Conservation (phyloP, 805 yeast genomes). For the Teunomyces tritomae region DNA sequence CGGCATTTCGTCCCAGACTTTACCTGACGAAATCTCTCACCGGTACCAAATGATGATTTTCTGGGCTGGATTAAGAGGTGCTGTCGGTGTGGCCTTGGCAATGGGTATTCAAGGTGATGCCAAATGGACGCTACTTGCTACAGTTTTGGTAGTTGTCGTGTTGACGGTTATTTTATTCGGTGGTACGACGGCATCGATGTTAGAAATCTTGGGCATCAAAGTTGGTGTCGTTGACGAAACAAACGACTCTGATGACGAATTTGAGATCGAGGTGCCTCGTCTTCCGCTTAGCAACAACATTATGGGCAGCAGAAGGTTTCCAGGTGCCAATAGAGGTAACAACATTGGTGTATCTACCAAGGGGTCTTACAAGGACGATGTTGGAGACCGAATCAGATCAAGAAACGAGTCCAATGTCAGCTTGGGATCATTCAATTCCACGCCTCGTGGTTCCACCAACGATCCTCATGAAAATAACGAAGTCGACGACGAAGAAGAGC, state of each 20-base stretch:
- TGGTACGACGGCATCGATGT: conserved; percentile 98
- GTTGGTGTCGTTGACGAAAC: conserved; percentile 83
- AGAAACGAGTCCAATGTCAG: conserved; percentile 30
- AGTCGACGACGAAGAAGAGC: conserved; percentile 21
- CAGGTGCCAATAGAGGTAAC: conserved; percentile 5
- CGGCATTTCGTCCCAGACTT: conserved; percentile 39
- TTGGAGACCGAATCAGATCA: conserved; percentile 15
- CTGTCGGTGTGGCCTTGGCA: conserved; percentile 98
- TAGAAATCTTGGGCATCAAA: conserved; percentile 88
- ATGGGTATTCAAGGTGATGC: conserved; percentile 96
- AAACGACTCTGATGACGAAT: conserved; percentile 85
- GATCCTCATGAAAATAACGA: conserved; percentile 6
- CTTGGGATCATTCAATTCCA: conserved; percentile 15
- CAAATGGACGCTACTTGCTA: conserved; percentile 83
- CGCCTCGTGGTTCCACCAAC: conserved; percentile 7
- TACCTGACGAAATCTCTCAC: conserved; percentile 88
- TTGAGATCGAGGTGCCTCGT: conserved; percentile 79
- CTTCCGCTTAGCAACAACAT: conserved; percentile 20
- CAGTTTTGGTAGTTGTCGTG: conserved; percentile 94
- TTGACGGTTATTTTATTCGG: conserved; percentile 95
- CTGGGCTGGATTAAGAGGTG: conserved; percentile 99
- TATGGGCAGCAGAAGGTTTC: conserved; percentile 24
- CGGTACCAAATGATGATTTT: conserved; percentile 98
- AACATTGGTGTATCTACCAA: conserved; percentile 8
- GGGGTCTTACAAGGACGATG: conserved; percentile 18